Evolutionary conservation across 2,329 filamentous ascomycete genomes (phyloP).

Genomic region (Fusarium irregulare): DNA sequence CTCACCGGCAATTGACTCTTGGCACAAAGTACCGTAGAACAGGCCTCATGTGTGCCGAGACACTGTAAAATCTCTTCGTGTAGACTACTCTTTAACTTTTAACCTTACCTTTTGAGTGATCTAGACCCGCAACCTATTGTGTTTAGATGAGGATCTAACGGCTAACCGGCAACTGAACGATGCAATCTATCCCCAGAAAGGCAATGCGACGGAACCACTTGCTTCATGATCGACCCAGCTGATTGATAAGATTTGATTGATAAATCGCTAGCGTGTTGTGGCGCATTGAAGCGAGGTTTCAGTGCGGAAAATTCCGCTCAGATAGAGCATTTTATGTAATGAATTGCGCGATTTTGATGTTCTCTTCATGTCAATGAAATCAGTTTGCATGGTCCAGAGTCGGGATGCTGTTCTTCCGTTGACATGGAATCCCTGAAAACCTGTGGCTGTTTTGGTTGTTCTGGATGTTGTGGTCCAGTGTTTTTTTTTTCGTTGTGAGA

Average conservation of each 20-base stretch:
- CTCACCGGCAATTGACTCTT: neutral
- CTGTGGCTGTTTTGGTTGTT: neutral
- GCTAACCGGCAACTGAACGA: neutral
- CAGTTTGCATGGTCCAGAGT: neutral
- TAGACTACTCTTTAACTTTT: neutral
- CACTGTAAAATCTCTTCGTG: too few relatives aligned
- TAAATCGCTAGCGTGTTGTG: neutral
- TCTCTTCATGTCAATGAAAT: neutral
- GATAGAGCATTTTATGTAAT: neutral
- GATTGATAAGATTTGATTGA: conserved; percentile 15
- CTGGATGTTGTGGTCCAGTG: accelerated
- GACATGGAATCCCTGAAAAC: neutral
- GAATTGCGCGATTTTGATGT: neutral
- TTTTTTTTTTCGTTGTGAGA: neutral
- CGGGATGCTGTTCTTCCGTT: neutral
- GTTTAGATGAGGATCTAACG: neutral
- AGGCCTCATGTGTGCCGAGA: neutral
- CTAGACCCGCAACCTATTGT: neutral
- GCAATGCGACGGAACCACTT: neutral
- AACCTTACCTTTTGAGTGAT: neutral
- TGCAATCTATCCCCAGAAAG: neutral
- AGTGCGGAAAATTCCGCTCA: neutral
- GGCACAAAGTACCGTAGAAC: neutral
- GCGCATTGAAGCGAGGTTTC: neutral
- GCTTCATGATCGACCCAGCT: neutral